Evolutionary conservation across 1,139 yeast species (phyloP), one percentile per base, ranked within the genome.

Genomic region (Magnusiomyces fungicola): DNA sequence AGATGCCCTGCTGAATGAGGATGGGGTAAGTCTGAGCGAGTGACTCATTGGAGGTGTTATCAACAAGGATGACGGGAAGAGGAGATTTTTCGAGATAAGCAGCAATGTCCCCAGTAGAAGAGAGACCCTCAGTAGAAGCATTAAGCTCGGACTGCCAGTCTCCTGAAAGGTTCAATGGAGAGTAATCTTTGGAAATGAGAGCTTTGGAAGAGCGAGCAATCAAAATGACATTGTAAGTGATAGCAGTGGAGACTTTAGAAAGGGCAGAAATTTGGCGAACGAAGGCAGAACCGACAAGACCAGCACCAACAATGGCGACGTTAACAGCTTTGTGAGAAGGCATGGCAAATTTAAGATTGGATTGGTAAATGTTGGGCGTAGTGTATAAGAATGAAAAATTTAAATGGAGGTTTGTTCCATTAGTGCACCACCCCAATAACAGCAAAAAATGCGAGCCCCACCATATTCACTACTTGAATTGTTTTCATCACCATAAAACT

Each of bases 201-300:
- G 95, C 85, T 60, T 79, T 83, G 51, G 74, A 69, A 29, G 89
- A 75, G 60, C 87, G 82, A 47, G 96, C 89, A 54, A 92, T 76
- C 58, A 86, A 76, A 45, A 92, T 80, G 33, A 92, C 84, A 59
- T 88, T 84, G 73, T 81, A 88, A 24, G 62, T 53, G 42, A 66
- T 61, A 32, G 64, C 55, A n/a, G 61, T 38, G 37, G 65, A 58
- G 3, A 5, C 16, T 18, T 41, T 41, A 41, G 73, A 70, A 58
- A 84, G 75, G 40, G 72, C 61, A 23, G 68, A 64, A 58, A 90
- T 74, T 70, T 84, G 94, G 61, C 79, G 79, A 68, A 92, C 73
- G 70, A 88, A 88, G 48, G 96, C 89, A 34, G 94, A 77, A 52
- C 99, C 99, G 54, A 92, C 97, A 48, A 89, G 92, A 59, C 97